Conservation (phyloP, 1,284 basidiomycete species). For the Microbotryomycetes sp. region DNA sequence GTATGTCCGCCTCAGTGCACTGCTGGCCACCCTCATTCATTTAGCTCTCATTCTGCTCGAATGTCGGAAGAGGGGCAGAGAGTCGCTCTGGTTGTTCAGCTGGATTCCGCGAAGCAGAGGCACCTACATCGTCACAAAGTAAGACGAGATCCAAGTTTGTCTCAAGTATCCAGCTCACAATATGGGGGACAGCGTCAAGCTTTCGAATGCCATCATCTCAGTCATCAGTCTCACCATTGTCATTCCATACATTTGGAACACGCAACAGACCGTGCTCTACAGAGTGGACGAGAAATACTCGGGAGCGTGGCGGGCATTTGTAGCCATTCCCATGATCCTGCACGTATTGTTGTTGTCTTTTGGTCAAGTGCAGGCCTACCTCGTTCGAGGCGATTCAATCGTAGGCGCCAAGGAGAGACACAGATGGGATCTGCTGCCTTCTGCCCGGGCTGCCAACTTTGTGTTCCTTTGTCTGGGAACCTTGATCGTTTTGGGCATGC, state of each 20-base stretch:
- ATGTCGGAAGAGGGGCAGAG: neutral
- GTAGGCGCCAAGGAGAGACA: neutral
- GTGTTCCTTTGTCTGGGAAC: neutral
- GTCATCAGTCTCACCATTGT: neutral
- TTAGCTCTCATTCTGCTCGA: neutral
- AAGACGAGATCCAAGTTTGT: too few species aligned
- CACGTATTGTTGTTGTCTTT: neutral
- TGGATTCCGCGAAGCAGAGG: neutral
- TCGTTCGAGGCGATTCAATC: neutral
- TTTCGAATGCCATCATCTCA: neutral
- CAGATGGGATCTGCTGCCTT: neutral
- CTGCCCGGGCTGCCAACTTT: neutral
- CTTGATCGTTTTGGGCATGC: neutral
- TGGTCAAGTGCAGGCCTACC: neutral
- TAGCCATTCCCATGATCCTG: neutral
- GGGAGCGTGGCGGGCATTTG: neutral
- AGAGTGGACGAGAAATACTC: neutral
- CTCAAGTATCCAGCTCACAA: too few species aligned
- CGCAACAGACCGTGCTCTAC: neutral
- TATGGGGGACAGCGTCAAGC: neutral
- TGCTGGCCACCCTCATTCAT: neutral
- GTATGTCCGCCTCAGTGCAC: neutral
- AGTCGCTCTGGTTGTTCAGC: neutral
- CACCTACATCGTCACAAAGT: neutral
- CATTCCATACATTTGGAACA: neutral